Conservation (phyloP, 164 flowering plant genomes). For the Stephania yunnanensis region DNA sequence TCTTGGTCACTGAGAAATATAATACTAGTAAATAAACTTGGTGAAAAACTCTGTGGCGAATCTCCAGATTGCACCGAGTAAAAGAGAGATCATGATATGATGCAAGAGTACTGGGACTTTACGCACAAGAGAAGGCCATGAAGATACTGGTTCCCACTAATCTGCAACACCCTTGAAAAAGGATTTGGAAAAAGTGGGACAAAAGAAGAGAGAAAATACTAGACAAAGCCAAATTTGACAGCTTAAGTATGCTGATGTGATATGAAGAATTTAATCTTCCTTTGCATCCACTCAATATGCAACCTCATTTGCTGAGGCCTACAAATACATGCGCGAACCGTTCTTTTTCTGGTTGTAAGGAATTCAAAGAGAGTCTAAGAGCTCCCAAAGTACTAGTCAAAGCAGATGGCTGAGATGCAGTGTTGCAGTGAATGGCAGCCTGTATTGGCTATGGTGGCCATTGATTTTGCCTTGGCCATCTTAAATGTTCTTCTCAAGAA, state of each 20-base stretch:
- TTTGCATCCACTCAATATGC: slow-evolving; percentile 34
- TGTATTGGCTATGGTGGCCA: slow-evolving; percentile 41
- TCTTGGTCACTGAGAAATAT: slow-evolving; percentile 13
- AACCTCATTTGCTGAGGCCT: slow-evolving; percentile 12
- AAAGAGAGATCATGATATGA: slow-evolving; percentile 10
- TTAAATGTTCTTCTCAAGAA: slow-evolving; percentile 65
- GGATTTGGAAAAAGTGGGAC: slow-evolving; percentile 24
- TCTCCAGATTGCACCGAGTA: background rate
- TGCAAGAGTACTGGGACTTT: slow-evolving; percentile 11
- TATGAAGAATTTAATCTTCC: slow-evolving; percentile 48
- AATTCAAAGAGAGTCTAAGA: slow-evolving; percentile 1
- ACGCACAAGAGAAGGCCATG: background rate
- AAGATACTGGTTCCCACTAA: slow-evolving; percentile 22
- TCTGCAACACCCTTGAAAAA: slow-evolving; percentile 20
- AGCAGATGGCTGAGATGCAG: slow-evolving; percentile 27
- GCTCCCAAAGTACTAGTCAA: background rate
- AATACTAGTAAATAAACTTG: background rate
- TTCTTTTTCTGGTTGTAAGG: slow-evolving; percentile 3
- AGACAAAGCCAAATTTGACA: slow-evolving; percentile 25
- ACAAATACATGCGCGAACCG: slow-evolving; percentile 4
- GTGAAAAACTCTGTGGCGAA: slow-evolving; percentile 13
- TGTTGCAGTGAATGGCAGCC: slow-evolving; percentile 45
- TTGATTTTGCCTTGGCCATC: slow-evolving; percentile 49
- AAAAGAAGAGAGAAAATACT: slow-evolving; percentile 23
- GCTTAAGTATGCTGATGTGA: slow-evolving; percentile 38